phyloP scores from a whole-genome alignment of 2,329 filamentous ascomycete species.

The Neoarthrinium moseri region DNA sequence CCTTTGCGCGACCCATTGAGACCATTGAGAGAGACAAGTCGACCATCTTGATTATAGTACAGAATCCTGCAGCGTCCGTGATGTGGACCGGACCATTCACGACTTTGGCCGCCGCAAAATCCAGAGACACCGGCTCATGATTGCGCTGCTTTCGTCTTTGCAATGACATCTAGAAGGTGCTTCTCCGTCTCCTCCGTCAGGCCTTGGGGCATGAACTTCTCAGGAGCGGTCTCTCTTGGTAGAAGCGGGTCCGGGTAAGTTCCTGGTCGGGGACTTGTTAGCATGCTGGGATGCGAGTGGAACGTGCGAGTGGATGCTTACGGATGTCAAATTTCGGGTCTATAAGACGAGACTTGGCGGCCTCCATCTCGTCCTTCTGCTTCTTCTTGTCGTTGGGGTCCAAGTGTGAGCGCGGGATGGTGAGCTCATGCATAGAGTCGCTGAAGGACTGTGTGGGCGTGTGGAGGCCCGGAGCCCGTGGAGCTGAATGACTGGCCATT shows the following conservation, averaged over 20 bases:
- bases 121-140: too few species aligned
- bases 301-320: constrained; percentile 24
- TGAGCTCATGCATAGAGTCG: too few species aligned
- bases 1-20: too few species aligned
- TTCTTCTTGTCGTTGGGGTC: constrained; percentile 31
- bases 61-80: too few species aligned
- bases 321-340: constrained; percentile 48
- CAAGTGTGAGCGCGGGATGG: constrained; percentile 17
- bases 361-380: constrained; percentile 42
- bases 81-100: too few species aligned
- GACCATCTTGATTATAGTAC: too few species aligned
- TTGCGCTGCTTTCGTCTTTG: constrained; percentile 19
- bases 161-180: constrained; percentile 34
- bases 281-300: background rate
- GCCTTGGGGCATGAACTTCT: constrained; percentile 34
- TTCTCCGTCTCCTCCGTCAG: constrained; percentile 41
- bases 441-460: constrained; percentile 30
- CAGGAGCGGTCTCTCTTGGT: constrained; percentile 30
- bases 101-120: too few species aligned
- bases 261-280: constrained; percentile 15
- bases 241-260: constrained; percentile 48
- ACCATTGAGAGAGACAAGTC: too few species aligned
- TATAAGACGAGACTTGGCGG: constrained; percentile 33
- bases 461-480: constrained; percentile 20
- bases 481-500: constrained; percentile 18